phyloP scores from a whole-genome alignment of 2,329 filamentous ascomycete genomes.

The Aspergillus clavatus region DNA sequence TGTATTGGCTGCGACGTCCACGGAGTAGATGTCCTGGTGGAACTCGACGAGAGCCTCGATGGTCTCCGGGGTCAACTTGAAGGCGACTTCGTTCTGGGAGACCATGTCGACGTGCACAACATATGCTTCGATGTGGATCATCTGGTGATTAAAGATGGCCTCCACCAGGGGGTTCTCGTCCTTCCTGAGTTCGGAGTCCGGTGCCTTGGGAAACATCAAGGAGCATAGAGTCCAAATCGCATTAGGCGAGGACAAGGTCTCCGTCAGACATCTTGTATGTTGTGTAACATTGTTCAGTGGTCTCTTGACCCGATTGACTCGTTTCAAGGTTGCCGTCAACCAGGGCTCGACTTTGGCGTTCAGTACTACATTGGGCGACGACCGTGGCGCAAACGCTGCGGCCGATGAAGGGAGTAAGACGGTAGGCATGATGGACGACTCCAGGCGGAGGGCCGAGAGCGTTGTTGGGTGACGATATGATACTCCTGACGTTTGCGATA shows the following conservation, averaged over 20 bases:
- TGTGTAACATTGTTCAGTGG: slow-evolving; percentile 95
- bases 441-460: slow-evolving; percentile 54
- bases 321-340: slow-evolving; percentile 94
- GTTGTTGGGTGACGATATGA: slow-evolving; percentile 18
- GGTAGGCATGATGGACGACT: slow-evolving; percentile 67
- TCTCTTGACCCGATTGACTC: slow-evolving; percentile 93
- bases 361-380: slow-evolving; percentile 90
- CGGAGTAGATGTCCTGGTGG: slow-evolving; percentile 91
- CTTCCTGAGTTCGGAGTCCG: slow-evolving; percentile 75
- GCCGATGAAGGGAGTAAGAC: slow-evolving; percentile 92
- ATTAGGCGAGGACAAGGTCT: slow-evolving; percentile 81
- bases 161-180: slow-evolving; percentile 80
- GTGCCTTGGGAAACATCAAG: slow-evolving; percentile 84
- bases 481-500: neutral
- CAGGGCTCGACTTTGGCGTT: slow-evolving; percentile 90
- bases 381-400: slow-evolving; percentile 89
- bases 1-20: slow-evolving; percentile 81
- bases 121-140: slow-evolving; percentile 92
- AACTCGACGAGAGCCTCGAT: slow-evolving; percentile 92
- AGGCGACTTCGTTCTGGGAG: slow-evolving; percentile 91
- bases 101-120: slow-evolving; percentile 99
- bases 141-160: slow-evolving; percentile 85
- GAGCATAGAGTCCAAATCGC: slow-evolving; percentile 95
- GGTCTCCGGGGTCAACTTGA: slow-evolving; percentile 91
- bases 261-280: slow-evolving; percentile 90